phyloP scores from a whole-genome alignment of 495 filamentous ascomycete species.

The Filosporella fistucella region DNA sequence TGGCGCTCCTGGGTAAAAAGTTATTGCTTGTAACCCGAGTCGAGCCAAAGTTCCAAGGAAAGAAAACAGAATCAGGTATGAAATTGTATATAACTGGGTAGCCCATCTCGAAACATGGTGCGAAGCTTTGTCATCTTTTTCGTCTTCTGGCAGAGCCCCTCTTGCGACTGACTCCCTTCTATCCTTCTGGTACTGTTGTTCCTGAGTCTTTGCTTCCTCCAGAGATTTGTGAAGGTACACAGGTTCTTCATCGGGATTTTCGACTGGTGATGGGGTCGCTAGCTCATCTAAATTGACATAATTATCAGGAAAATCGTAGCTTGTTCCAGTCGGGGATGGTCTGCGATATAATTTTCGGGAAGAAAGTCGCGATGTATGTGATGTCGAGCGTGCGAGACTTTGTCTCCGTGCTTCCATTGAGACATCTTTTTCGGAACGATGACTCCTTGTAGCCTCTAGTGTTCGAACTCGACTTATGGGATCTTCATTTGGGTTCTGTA shows the following conservation, averaged over 20 bases:
- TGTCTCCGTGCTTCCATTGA: too few relatives aligned
- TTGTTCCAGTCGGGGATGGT: conserved; percentile 11
- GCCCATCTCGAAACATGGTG: conserved; percentile 41
- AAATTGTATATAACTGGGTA: conserved; percentile 73
- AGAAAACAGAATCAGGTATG: conserved; percentile 82
- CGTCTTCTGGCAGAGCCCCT: conserved; percentile 4
- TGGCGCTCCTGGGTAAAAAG: conserved; percentile 74
- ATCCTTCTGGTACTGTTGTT: conserved; percentile 21
- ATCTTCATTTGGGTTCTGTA: conserved; percentile 38
- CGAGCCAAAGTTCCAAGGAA: conserved; percentile 83
- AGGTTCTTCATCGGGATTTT: conserved; percentile 36
- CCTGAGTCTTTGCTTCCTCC: conserved; percentile 16
- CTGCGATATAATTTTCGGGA: conserved; percentile 9
- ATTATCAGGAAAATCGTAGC: conserved; percentile 40
- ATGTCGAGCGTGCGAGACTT: conserved; percentile 1
- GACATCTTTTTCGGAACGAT: background rate
- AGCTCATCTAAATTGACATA: conserved; percentile 47
- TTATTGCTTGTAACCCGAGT: conserved; percentile 76
- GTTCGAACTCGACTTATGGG: conserved; percentile 16
- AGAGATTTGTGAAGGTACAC: conserved; percentile 23
- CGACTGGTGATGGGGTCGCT: conserved; percentile 36
- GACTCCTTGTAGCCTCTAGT: conserved; percentile 10
- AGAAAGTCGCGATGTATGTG: conserved; percentile 6
- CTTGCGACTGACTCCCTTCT: conserved; percentile 15
- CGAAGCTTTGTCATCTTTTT: conserved; percentile 4